These are phyloP conservation scores for Brassica napus DNA, from an alignment of 345 rosid genomes.

Conservation along the genomic window DNA sequence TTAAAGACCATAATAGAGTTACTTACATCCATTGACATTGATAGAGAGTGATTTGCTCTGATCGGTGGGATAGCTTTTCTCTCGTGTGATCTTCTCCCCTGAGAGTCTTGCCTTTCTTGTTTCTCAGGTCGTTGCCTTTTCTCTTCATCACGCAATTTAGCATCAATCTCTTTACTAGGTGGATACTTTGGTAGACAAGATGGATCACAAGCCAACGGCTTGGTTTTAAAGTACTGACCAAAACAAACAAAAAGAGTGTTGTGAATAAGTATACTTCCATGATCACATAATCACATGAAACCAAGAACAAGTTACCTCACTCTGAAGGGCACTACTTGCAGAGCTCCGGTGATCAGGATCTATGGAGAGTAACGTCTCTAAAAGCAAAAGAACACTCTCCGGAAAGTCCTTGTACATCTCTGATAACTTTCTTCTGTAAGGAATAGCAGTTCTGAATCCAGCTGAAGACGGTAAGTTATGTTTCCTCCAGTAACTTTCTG, in stretches of 20 bases:
- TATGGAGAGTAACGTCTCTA: conserved; percentile 88
- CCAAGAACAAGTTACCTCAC: conserved; percentile 32
- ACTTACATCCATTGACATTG: conserved; percentile 39
- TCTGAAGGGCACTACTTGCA: conserved; percentile 32
- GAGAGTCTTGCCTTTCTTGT: conserved; percentile 31
- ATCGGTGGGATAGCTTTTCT: conserved; percentile 15
- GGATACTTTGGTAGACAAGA: conserved; percentile 86
- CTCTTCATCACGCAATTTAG: conserved; percentile 85
- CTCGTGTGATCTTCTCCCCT: conserved; percentile 31
- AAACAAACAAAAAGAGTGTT: conserved; percentile 17
- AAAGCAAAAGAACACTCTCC: conserved; percentile 63
- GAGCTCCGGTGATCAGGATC: conserved; percentile 64
- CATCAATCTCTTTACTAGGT: conserved; percentile 96
- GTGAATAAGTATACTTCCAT: background rate
- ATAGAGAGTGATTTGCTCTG: conserved; percentile 11
- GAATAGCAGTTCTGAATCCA: conserved; percentile 72
- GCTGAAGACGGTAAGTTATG: conserved; percentile 74
- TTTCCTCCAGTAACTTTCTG: conserved; percentile 77
- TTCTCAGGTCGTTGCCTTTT: conserved; percentile 43
- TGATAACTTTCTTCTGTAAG: conserved; percentile 67
- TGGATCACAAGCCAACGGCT: conserved; percentile 90
- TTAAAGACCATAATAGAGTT: background rate
- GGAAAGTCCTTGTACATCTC: conserved; percentile 88
- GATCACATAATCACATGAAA: background rate
- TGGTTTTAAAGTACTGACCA: conserved; percentile 77